A percentile compares a stretch with the other conserved stretches of the same genome.
phyloP scores from a whole-genome alignment of 176 grass and related monocot genomes.

The Zoysia japonica region DNA sequence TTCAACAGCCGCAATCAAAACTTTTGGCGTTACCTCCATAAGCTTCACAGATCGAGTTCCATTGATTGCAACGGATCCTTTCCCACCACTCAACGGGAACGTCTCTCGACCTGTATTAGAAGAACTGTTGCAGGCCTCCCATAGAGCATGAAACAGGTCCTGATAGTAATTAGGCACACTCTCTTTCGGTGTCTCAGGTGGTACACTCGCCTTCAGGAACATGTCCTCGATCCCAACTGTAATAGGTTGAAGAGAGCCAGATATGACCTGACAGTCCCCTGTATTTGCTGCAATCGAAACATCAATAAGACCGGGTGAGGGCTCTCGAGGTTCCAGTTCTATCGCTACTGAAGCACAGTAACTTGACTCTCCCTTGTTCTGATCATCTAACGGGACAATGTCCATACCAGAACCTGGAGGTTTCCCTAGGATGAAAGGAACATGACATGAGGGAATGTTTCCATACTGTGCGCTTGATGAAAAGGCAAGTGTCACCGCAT shows the following conservation, averaged over 20 bases:
- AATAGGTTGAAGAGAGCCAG: constrained; percentile 66
- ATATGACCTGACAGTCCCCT: constrained; percentile 70
- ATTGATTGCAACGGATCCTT: constrained; percentile 67
- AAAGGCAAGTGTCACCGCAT: constrained; percentile 72
- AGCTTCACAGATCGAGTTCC: constrained; percentile 88
- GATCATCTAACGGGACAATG: constrained; percentile 54
- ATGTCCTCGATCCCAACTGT: constrained; percentile 92
- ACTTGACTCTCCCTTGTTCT: constrained; percentile 41
- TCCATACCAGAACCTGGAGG: constrained; percentile 56
- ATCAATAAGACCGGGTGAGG: constrained; percentile 83
- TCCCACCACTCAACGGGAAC: constrained; percentile 74
- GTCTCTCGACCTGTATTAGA: constrained; percentile 71
- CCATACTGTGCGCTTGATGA: constrained; percentile 72
- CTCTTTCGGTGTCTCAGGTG: constrained; percentile 51
- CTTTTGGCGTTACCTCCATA: constrained; percentile 72
- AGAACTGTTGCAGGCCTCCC: constrained; percentile 83
- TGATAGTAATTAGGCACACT: constrained; percentile 47
- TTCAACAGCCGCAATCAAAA: constrained; percentile 74
- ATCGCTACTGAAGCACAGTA: constrained; percentile 54
- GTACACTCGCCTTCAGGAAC: constrained; percentile 67
- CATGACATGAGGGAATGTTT: constrained; percentile 67
- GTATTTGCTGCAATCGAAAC: constrained; percentile 71
- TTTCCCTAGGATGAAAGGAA: constrained; percentile 85
- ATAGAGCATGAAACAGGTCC: constrained; percentile 81
- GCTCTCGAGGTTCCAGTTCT: constrained; percentile 82